Evolutionary conservation across 2,329 filamentous ascomycete species (phyloP), one percentile per base, ranked within the genome.

Genomic region (Pseudocercospora pini-densiflorae): DNA sequence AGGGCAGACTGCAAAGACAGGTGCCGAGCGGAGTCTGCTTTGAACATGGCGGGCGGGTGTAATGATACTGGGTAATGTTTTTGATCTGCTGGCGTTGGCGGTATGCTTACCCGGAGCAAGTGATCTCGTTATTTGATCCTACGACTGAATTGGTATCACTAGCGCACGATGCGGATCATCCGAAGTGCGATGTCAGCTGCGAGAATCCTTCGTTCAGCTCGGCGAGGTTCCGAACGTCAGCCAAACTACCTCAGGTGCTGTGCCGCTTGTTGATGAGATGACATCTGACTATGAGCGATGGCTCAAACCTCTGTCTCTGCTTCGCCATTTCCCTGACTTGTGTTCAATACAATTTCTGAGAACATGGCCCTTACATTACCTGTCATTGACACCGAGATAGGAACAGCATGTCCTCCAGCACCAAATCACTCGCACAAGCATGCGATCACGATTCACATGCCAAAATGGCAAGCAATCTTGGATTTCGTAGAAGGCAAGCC

Each of bases 391-490:
- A 58, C 54, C 19, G 27, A 31, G 9, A 14, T 51, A 27, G 59
- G 59, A 12, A 40, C 47, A 19, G 23, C 43, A 27, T 47, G 21
- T 61, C 59, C 59, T 47, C 59, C 59, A 21, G 59, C 59, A 31
- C 14, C 40, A 19, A 43, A 43, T 24, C 59, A 61, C 43, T 29
- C 21, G 3, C 1, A 45, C 40, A 61, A 61, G 23, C 59, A 61
- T 49, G 43, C 59, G 3, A 9, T 61, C 45, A 61, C 59, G 14
- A 47, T 49, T 19, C 59, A 61, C 16, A 61, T 61, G 36, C 59
- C 59, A 9, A 61, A 16, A 14, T 61, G 59, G 59, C 59, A 61
- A 31, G 27, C 36, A 10, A n/a, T 61, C n/a, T 47, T 51, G 23
- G 58, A 61, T 27, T 61, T 61, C 24, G 24, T 23, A 14, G 59